Base-by-base conservation (phyloP, 139 green algal genomes). In the Yamagishiella unicocca region DNA sequence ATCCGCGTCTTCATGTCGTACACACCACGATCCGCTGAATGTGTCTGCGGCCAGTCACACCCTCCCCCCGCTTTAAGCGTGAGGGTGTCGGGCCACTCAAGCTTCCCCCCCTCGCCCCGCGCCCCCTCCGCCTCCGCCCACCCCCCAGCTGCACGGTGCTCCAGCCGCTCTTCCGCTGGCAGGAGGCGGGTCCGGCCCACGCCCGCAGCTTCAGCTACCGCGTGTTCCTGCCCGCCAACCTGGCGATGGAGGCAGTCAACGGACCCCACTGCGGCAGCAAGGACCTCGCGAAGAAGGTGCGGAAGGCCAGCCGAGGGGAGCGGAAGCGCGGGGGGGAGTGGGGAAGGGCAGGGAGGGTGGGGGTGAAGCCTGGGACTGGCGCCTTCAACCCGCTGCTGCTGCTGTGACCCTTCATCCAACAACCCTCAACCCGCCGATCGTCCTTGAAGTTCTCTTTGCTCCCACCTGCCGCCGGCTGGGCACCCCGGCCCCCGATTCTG, bases 211-310 rank as follows among this genome's bases (percentile, higher is more conserved):
- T 67, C 75, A 83, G 50, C 78, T 74, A 54, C 58, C 78, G 78
- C 17, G 58, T 73, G 5, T 74, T 84, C 55, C 55, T 84, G 78
- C 78, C 78, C 78, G 55, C 78, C 78, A 84, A 84, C 78, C 78
- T 84, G 78, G 78, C 38, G 25, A 29, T 74, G 78, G 24, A 4
- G 17, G 58, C 78, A 24, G 38, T 84, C 38, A 38, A 62, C 21
- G 78, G 78, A n/a, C 78, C 78, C 5, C 4, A 4, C 4, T 61
- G 38, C 38, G 24, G 5, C 38, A 62, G 19, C 38, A 74, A 70
- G 78, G 54, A 66, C 21, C 1, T 62, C 0, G 78, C 78, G 1
- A 84, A 84, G 78, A 73, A 84, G 78, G 78, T 74, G 27, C 2
- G 76, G 40, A 6, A 67, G 17, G 58, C 19, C 19, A 22, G 17